A percentile compares a stretch with the other conserved stretches of the same genome.
Evolutionary conservation across 2,329 filamentous ascomycete species (phyloP).

Genomic region (Sclerotinia sclerotiorum): DNA sequence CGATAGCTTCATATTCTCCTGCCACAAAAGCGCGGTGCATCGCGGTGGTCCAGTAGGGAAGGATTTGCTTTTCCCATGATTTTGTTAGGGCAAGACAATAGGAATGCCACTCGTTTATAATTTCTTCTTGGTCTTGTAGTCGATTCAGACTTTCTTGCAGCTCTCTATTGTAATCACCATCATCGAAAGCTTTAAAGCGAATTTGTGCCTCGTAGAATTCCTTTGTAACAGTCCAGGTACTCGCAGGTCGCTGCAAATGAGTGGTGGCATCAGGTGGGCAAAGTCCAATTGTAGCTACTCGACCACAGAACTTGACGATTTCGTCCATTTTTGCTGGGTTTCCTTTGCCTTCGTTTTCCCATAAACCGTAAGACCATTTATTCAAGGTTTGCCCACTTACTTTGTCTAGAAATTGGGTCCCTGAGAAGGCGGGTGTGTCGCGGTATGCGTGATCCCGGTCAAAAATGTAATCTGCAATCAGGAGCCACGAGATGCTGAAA

Average conservation of each 20-base stretch:
- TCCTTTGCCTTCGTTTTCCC: background rate
- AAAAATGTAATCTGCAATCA: constrained; percentile 1
- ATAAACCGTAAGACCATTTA: constrained; percentile 5
- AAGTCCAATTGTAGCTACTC: constrained; percentile 1
- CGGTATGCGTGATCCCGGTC: background rate
- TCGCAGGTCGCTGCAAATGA: background rate
- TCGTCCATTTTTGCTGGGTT: background rate
- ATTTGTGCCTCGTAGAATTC: background rate
- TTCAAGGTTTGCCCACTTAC: background rate
- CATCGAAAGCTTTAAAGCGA: background rate
- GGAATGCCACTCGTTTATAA: background rate
- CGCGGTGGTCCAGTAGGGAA: background rate
- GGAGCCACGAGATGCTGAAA: constrained; percentile 5
- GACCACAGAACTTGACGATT: constrained; percentile 2
- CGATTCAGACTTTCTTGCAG: background rate
- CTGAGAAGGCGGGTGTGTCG: background rate
- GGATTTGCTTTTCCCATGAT: background rate
- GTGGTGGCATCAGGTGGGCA: constrained; percentile 1
- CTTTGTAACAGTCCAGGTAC: background rate
- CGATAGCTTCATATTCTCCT: background rate
- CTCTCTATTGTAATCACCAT: background rate
- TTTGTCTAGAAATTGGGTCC: background rate
- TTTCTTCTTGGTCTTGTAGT: background rate
- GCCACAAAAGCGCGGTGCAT: background rate
- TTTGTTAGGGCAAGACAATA: background rate